Base-by-base conservation (phyloP, 306 rosid genomes). In the Betula pendula region DNA sequence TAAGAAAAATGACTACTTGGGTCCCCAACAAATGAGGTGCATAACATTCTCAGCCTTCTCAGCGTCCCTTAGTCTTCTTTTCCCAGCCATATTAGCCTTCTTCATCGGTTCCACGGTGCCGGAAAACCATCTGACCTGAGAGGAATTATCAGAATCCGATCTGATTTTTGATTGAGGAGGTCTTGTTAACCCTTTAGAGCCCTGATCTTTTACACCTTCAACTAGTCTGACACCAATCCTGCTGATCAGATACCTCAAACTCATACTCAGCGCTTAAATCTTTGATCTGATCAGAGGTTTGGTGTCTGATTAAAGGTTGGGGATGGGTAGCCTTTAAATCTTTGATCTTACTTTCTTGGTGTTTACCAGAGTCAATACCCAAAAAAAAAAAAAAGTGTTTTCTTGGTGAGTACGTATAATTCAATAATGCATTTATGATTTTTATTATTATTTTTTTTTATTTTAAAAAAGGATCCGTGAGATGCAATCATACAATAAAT, bases 11-110 rank as follows among this genome's bases (percentile, higher is more conserved):
- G 68, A 31, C 19, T 58, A 73, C 51, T 73, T 82, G 52, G 73
- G 73, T 49, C 77, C 81, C 76, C 82, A 77, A 68, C 22, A 82
- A 10, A 76, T 71, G 63, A 76, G 75, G 33, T 77, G 79, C 79
- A 77, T 33, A 12, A 77, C 79, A 8, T 22, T 68, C 52, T 77
- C 85, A 77, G 45, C 79, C 53, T 73, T 66, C 68, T 76, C 75
- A 44, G 81, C 78, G 51, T 77, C 75, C 59, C 48, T 81, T 15
- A n/a, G 25, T 40, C 62, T 65, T 65, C 73, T 29, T 42, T 75
- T 75, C 31, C 11, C 38, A 49, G 65, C 40, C 22, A 70, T 56
- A 47, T 43, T 42, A 53, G 45, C 67, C 40, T 35, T 69, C 63
- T 75, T 75, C 24, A 63, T 43, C 43, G 71, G 63, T 55, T 75